These are phyloP conservation scores for Teratosphaeria destructans DNA, from an alignment of 2,329 filamentous ascomycete species.

Conservation along the genomic window DNA sequence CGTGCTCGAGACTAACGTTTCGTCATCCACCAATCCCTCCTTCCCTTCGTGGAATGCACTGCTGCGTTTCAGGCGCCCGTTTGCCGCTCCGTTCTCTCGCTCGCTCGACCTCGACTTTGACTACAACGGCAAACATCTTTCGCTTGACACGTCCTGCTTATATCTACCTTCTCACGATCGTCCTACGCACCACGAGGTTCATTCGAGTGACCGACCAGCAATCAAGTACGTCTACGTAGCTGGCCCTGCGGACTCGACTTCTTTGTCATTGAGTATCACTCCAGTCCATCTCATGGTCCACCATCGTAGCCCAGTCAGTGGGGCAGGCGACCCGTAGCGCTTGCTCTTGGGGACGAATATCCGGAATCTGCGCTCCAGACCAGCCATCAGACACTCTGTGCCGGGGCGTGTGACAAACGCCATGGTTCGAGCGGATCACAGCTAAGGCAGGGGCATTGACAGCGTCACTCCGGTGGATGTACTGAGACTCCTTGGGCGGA, in stretches of 20 bases:
- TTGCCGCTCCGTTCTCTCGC: neutral
- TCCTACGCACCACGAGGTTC: neutral
- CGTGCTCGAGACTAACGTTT: slow-evolving; percentile 1
- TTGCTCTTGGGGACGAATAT: neutral
- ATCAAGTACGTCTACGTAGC: neutral
- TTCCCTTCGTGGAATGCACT: neutral
- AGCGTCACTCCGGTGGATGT: neutral
- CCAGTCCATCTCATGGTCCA: neutral
- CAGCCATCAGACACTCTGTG: neutral
- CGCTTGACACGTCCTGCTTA: neutral
- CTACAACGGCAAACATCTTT: neutral
- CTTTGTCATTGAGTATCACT: slow-evolving; percentile 2
- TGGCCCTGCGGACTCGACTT: neutral
- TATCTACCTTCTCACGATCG: neutral
- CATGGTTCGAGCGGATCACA: neutral
- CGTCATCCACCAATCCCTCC: slow-evolving; percentile 1
- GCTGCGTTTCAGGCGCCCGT: neutral
- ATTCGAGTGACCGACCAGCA: neutral
- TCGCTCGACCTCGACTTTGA: neutral
- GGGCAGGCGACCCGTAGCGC: neutral
- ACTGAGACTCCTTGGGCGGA: neutral
- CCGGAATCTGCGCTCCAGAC: neutral
- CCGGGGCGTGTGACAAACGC: slow-evolving; percentile 1
- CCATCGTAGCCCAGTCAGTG: neutral
- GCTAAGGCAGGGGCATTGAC: neutral